phyloP scores from a whole-genome alignment of 345 rosid species.

The Aquilaria yunnanensis region DNA sequence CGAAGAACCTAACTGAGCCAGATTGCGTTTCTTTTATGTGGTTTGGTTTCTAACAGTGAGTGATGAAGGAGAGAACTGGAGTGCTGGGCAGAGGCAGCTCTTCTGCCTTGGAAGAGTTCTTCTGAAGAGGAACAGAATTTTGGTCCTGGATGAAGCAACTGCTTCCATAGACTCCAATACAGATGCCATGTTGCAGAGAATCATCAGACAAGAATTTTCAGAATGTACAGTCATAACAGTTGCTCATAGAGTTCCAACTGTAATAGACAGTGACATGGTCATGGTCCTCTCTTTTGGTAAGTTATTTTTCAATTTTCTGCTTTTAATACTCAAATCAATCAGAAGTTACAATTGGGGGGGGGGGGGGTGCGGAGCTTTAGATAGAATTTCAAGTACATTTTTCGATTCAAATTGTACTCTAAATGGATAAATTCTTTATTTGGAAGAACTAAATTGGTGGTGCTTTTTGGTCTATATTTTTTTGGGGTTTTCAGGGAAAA shows the following conservation, averaged over 20 bases:
- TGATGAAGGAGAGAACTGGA: constrained; percentile 87
- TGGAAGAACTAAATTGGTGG: neutral
- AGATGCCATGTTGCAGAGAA: constrained; percentile 60
- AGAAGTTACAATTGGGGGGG: too few species aligned
- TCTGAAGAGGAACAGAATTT: constrained; percentile 50
- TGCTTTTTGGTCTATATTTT: neutral
- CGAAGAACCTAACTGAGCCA: neutral
- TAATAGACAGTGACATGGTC: constrained; percentile 77
- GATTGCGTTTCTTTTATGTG: neutral
- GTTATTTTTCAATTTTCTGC: neutral
- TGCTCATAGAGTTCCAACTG: constrained; percentile 74
- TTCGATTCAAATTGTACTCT: too few species aligned
- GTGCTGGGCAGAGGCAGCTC: constrained; percentile 69
- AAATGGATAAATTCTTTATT: too few species aligned
- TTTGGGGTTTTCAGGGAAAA: constrained; percentile 33
- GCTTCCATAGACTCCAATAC: constrained; percentile 71
- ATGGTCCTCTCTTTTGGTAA: constrained; percentile 74
- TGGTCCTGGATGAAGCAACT: constrained; percentile 68
- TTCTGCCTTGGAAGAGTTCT: constrained; percentile 76
- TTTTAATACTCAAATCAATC: neutral
- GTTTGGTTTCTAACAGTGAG: constrained; percentile 32
- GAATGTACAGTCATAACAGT: constrained; percentile 64
- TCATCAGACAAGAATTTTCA: constrained; percentile 58
- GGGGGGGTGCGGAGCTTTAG: too few species aligned
- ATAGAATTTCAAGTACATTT: too few species aligned